phyloP scores from a whole-genome alignment of 2,329 filamentous ascomycete species.

The Fusarium palustre region DNA sequence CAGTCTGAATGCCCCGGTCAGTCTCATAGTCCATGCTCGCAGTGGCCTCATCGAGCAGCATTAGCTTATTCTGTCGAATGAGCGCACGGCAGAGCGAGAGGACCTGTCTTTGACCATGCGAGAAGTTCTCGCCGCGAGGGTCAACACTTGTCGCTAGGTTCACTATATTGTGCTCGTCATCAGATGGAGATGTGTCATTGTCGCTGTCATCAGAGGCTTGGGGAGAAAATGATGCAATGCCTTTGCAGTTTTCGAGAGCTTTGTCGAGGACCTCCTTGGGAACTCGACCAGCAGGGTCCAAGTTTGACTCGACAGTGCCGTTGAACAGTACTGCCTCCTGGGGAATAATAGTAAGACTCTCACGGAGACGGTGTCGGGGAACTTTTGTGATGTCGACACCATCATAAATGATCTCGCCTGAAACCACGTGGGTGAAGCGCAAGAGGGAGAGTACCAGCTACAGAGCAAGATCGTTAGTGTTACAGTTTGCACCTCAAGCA shows the following conservation, averaged over 20 bases:
- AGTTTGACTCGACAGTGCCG: slow-evolving; percentile 65
- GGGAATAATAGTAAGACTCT: slow-evolving; percentile 68
- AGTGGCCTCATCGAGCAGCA: slow-evolving; percentile 70
- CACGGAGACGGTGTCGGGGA: slow-evolving; percentile 62
- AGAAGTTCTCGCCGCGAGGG: slow-evolving; percentile 66
- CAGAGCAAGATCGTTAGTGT: slow-evolving; percentile 17
- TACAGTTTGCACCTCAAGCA: background rate
- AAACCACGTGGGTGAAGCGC: slow-evolving; percentile 64
- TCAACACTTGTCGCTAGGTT: slow-evolving; percentile 61
- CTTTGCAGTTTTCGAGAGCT: slow-evolving; percentile 71
- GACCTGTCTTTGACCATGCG: slow-evolving; percentile 69
- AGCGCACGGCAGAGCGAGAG: slow-evolving; percentile 68
- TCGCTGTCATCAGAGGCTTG: slow-evolving; percentile 52
- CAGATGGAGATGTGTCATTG: slow-evolving; percentile 35
- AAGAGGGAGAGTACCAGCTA: slow-evolving; percentile 65
- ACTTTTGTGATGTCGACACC: slow-evolving; percentile 67
- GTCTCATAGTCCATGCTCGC: slow-evolving; percentile 71
- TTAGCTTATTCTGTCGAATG: slow-evolving; percentile 65
- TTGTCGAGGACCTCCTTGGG: slow-evolving; percentile 65
- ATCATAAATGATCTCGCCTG: slow-evolving; percentile 66
- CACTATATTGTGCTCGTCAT: slow-evolving; percentile 39
- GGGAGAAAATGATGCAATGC: slow-evolving; percentile 65
- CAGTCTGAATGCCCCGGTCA: slow-evolving; percentile 66
- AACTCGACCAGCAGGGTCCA: slow-evolving; percentile 72
- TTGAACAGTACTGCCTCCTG: slow-evolving; percentile 70